These are phyloP conservation scores for Chlamydomonas urium DNA, from an alignment of 139 green algal genomes.

Conservation along the genomic window DNA sequence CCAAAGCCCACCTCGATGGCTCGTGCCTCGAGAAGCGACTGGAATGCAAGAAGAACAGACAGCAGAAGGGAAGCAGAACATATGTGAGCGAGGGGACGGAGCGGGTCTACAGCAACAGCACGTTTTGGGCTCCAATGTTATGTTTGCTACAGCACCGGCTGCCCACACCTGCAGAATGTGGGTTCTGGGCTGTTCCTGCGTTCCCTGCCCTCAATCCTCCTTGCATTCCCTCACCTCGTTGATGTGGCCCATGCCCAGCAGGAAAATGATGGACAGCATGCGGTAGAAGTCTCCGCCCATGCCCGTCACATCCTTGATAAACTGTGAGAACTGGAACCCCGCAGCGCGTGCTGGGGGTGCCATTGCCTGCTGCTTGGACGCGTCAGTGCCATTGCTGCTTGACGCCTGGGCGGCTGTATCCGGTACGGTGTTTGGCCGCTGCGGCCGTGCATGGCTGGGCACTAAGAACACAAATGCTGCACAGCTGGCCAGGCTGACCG, in stretches of 20 bases:
- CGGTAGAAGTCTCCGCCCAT: slow-evolving; percentile 57
- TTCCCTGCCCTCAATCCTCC: background rate
- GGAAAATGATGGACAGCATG: slow-evolving; percentile 44
- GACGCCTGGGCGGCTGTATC: background rate
- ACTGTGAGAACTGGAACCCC: slow-evolving; percentile 3
- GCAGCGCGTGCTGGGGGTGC: background rate
- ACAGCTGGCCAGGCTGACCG: slow-evolving; percentile 24
- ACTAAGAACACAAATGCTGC: slow-evolving; percentile 49
- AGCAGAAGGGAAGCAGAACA: background rate
- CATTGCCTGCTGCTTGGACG: too few relatives aligned
- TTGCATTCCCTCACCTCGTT: slow-evolving; percentile 33
- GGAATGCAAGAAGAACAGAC: background rate
- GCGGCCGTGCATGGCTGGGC: slow-evolving; percentile 29
- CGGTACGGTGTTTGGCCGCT: background rate
- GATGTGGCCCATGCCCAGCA: slow-evolving; percentile 52
- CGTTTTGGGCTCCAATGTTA: too few relatives aligned
- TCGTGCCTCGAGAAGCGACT: background rate
- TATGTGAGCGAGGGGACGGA: too few relatives aligned
- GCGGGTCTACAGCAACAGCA: too few relatives aligned
- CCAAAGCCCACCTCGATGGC: slow-evolving; percentile 58
- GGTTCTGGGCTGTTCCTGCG: too few relatives aligned
- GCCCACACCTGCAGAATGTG: too few relatives aligned
- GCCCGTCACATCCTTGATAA: slow-evolving; percentile 31
- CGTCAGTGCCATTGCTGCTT: background rate
- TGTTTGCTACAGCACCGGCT: too few relatives aligned